These are phyloP conservation scores for Penicillium coffeae DNA, from an alignment of 495 filamentous ascomycete species.

Conservation along the genomic window DNA sequence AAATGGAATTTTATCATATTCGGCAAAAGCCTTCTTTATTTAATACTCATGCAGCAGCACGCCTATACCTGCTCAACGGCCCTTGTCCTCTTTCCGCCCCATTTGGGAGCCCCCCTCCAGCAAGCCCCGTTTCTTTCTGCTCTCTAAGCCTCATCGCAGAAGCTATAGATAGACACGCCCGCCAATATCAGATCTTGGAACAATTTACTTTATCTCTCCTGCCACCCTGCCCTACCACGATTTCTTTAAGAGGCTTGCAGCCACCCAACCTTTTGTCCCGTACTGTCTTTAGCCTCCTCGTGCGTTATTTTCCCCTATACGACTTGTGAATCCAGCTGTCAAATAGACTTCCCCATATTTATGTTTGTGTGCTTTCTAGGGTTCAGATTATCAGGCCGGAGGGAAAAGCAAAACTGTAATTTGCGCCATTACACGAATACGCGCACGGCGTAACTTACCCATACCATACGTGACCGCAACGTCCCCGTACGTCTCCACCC, in stretches of 20 bases:
- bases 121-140: slow-evolving; percentile 2
- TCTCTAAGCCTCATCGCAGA: slow-evolving; percentile 9
- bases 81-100: slow-evolving; percentile 2
- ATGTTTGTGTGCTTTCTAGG: too few species aligned
- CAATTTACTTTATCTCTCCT: background rate
- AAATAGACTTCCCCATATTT: too few species aligned
- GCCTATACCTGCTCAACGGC: background rate
- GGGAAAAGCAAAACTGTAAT: background rate
- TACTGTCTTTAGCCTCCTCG: background rate
- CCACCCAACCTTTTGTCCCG: background rate
- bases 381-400: background rate
- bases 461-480: background rate
- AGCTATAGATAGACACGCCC: slow-evolving; percentile 7
- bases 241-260: too few species aligned
- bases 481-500: slow-evolving; percentile 22
- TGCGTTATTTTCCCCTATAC: background rate
- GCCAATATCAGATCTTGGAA: background rate
- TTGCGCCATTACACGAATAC: background rate
- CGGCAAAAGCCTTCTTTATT: slow-evolving; percentile 8
- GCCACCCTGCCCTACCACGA: too few species aligned
- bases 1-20: background rate
- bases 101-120: background rate
- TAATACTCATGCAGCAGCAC: background rate
- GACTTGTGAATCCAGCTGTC: background rate
- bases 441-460: slow-evolving; percentile 1